phyloP scores from a whole-genome alignment of 148 eudicot genomes.

The Euryodendron excelsum region DNA sequence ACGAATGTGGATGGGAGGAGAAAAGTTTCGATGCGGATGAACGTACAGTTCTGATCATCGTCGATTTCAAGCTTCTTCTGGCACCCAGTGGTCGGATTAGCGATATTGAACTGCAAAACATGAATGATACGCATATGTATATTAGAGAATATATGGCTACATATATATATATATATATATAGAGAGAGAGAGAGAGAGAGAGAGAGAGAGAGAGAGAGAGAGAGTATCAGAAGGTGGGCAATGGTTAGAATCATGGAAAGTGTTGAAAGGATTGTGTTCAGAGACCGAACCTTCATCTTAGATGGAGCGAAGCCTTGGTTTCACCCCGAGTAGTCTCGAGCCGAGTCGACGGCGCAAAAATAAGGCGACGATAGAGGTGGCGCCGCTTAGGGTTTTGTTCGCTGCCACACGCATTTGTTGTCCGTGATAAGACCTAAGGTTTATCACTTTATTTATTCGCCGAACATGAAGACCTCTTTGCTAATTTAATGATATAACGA shows the following conservation, averaged over 20 bases:
- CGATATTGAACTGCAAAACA: slow-evolving; percentile 5
- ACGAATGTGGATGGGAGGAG: too few relatives aligned
- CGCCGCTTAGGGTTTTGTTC: not conserved
- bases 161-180: too few relatives aligned
- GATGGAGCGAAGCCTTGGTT: not conserved
- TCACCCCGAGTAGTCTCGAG: not conserved
- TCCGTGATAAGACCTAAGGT: too few relatives aligned
- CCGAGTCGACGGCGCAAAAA: not conserved
- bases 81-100: slow-evolving; percentile 13
- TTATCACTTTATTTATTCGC: too few relatives aligned
- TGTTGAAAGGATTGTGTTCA: not conserved
- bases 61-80: slow-evolving; percentile 13
- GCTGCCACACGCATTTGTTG: too few relatives aligned
- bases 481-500: too few relatives aligned
- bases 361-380: not conserved
- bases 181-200: not conserved
- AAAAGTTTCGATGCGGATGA: not conserved
- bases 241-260: not conserved
- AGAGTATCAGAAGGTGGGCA: not conserved
- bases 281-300: slow-evolving; percentile 3
- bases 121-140: not conserved
- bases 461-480: too few relatives aligned
- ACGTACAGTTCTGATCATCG: slow-evolving; percentile 13
- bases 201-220: not conserved
- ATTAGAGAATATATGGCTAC: too few relatives aligned